Evolutionary conservation across 495 filamentous ascomycete genomes (phyloP).

Genomic region (Rhypophila decipiens): DNA sequence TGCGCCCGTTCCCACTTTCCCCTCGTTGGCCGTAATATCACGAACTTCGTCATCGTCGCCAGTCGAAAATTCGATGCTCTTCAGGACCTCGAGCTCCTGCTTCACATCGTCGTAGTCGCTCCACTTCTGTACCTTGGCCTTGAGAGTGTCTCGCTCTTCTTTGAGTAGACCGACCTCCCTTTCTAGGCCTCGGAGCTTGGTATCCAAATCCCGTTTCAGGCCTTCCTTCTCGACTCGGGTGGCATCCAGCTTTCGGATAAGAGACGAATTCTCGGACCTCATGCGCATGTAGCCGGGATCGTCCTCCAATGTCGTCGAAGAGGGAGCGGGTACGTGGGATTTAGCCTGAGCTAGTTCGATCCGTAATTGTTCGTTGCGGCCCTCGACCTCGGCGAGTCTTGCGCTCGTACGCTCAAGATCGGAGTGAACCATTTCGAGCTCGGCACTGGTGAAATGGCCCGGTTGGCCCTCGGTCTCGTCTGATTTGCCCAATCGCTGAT

Average conservation of each 20-base stretch:
- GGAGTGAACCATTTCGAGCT: constrained; percentile 85
- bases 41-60: constrained; percentile 71
- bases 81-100: constrained; percentile 90
- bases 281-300: constrained; percentile 81
- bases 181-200: constrained; percentile 65
- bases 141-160: constrained; percentile 64
- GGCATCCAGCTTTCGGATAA: constrained; percentile 81
- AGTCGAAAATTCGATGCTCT: constrained; percentile 93
- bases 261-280: constrained; percentile 83
- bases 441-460: constrained; percentile 70
- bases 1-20: constrained; percentile 45
- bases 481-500: constrained; percentile 72
- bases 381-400: constrained; percentile 84
- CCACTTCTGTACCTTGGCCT: constrained; percentile 77
- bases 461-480: constrained; percentile 48
- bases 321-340: constrained; percentile 60
- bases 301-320: constrained; percentile 60
- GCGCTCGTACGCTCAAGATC: constrained; percentile 87
- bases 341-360: constrained; percentile 84
- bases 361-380: constrained; percentile 87
- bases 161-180: constrained; percentile 60
- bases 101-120: constrained; percentile 95
- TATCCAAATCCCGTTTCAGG: constrained; percentile 64
- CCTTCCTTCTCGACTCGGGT: constrained; percentile 74
- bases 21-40: constrained; percentile 32